Conservation (phyloP, 345 rosid species). For the Ceriops tagal region DNA sequence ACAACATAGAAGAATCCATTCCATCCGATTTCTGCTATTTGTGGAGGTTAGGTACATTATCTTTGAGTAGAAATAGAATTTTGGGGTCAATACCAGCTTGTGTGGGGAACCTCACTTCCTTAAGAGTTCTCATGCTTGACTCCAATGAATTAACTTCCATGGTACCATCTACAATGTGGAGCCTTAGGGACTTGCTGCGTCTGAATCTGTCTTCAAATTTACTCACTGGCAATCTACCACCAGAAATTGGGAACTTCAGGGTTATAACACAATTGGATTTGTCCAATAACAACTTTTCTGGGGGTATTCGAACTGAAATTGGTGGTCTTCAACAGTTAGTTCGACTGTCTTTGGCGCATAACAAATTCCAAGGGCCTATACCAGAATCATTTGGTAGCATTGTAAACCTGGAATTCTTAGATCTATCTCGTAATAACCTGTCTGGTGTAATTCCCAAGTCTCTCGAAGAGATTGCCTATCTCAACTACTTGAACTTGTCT, state of each 20-base stretch:
- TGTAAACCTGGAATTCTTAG: slow-evolving; percentile 18
- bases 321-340: slow-evolving; percentile 3
- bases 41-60: neutral
- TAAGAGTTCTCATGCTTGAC: neutral
- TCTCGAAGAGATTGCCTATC: neutral
- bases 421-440: slow-evolving; percentile 11
- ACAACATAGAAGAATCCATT: slow-evolving; percentile 4
- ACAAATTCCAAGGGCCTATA: slow-evolving; percentile 16
- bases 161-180: slow-evolving; percentile 20
- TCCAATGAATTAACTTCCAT: slow-evolving; percentile 11
- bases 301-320: slow-evolving; percentile 9
- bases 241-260: slow-evolving; percentile 15
- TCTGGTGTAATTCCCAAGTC: slow-evolving; percentile 12
- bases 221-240: slow-evolving; percentile 7
- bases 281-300: slow-evolving; percentile 14
- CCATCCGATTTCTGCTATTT: slow-evolving; percentile 13
- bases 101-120: neutral
- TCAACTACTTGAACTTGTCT: slow-evolving; percentile 5
- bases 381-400: slow-evolving; percentile 21
- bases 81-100: slow-evolving; percentile 19
- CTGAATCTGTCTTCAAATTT: slow-evolving; percentile 22
- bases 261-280: slow-evolving; percentile 14
- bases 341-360: slow-evolving; percentile 8
- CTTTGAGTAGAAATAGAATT: slow-evolving; percentile 2
- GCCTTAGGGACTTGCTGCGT: slow-evolving; percentile 7